Evolutionary conservation across 2,329 filamentous ascomycete genomes (phyloP), one percentile per base, ranked within the genome.

Genomic region (Colletotrichum gigasporum): DNA sequence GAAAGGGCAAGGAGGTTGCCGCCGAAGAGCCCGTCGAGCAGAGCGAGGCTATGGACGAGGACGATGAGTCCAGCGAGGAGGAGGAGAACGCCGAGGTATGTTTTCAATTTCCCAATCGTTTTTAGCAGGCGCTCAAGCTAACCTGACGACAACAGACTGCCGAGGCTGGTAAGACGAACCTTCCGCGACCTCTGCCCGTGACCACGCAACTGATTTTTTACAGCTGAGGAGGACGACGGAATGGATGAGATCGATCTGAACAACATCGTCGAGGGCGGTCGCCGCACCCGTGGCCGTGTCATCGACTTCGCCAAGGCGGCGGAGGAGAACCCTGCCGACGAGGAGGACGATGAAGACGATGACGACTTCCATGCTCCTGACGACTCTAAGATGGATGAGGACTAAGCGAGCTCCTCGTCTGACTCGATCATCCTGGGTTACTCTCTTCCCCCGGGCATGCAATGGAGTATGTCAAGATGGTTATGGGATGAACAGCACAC

Each of bases 251-350:
- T 99, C 77, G 93, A 97, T 76, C 83, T 87, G 61, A 87, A 87
- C 77, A 98, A 98, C 86, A 97, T 98, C 77, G 89, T 98, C 75
- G 77, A 82, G 63, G 86, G 85, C 69, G 90, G 90, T 68, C 88
- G 90, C 72, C 95, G 96, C 79, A 98, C 95, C 68, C 95, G 95
- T 74, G 94, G 94, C 75, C 92, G 93, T 79, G 86, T 90, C 74
- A 97, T 98, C 76, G 93, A 98, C 85, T 98, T 93, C 80, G 91
- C 91, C 73, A 94, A 97, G 83, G 94, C 94, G 18, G 93, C 93
- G 24, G 85, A 91, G 79, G 89, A 97, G 78, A 87, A 91, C 71
- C 88, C 87, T 47, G 87, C 84, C 68, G 87, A 89, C n/a, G 90
- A 94, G 5, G 91, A 93, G 12, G 90, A 95, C 28, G 93, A 94